Percentiles rank a stretch among this genome's conserved stretches.
Evolutionary conservation across 345 rosid genomes (phyloP).

Genomic region (Euclidium syriacum): DNA sequence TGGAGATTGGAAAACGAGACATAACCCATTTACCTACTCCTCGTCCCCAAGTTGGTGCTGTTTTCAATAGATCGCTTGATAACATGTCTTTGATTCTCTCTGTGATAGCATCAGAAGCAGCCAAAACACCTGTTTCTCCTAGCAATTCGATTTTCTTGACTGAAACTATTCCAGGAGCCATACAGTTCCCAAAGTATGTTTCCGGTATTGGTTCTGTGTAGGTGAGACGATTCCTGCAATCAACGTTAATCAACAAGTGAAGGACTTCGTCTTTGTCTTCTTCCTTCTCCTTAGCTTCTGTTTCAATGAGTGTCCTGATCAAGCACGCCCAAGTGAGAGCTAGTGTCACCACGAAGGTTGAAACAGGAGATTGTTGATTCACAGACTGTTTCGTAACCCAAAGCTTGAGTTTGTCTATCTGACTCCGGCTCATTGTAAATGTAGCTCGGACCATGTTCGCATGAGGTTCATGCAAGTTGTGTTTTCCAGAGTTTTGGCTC

Average conservation of each 20-base stretch:
- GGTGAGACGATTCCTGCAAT: conserved; percentile 29
- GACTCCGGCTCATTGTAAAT: conserved; percentile 6
- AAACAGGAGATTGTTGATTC: neutral
- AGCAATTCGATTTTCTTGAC: conserved; percentile 30
- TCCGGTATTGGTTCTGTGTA: conserved; percentile 20
- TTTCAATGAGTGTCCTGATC: conserved; percentile 8
- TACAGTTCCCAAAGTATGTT: conserved; percentile 46
- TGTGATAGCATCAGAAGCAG: conserved; percentile 28
- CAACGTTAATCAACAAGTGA: neutral
- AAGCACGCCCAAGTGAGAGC: conserved; percentile 29
- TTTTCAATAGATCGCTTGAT: conserved; percentile 15
- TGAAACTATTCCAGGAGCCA: conserved; percentile 21
- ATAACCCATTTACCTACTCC: conserved; percentile 18
- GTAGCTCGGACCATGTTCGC: conserved; percentile 23
- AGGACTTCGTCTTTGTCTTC: neutral
- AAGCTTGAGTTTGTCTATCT: conserved; percentile 19
- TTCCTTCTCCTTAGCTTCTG: neutral
- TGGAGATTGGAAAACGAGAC: conserved; percentile 1
- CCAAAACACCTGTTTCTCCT: conserved; percentile 25
- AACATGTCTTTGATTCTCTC: conserved; percentile 17
- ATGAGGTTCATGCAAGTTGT: neutral
- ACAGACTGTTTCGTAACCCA: neutral
- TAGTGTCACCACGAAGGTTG: conserved; percentile 21
- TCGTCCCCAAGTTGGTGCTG: conserved; percentile 18
- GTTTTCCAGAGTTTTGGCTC: neutral